phyloP scores from a whole-genome alignment of 129 eudicot species.

The Flaveria sonorensis region DNA sequence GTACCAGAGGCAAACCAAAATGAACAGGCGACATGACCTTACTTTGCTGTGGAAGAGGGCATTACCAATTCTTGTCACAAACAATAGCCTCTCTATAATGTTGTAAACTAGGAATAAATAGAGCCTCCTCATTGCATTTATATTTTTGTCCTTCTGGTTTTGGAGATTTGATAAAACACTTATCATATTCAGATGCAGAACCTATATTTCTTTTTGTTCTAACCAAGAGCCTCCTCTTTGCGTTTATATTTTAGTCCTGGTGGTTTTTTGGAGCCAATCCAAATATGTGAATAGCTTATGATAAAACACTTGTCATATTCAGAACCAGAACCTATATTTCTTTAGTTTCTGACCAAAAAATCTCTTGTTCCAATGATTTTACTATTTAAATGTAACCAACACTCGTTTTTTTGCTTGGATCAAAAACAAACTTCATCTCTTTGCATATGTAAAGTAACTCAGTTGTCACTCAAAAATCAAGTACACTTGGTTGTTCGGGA shows the following conservation, averaged over 20 bases:
- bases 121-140: background rate
- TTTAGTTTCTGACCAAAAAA: too few species aligned
- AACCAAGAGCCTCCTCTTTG: too few species aligned
- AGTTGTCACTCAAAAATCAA: background rate
- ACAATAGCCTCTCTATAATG: background rate
- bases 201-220: too few species aligned
- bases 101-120: too few species aligned
- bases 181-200: background rate
- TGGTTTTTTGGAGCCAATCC: too few species aligned
- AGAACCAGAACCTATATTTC: background rate
- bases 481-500: background rate
- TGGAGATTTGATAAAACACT: background rate
- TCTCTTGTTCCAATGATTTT: too few species aligned
- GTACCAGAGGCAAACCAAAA: too few species aligned
- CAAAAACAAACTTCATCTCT: background rate
- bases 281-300: too few species aligned
- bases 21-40: too few species aligned
- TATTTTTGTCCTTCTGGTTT: background rate
- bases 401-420: background rate
- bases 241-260: too few species aligned
- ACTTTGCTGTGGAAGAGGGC: too few species aligned
- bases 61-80: background rate
- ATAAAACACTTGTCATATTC: background rate
- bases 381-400: background rate
- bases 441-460: too few species aligned